These are phyloP conservation scores for Hypoxylon fuscum DNA, from an alignment of 495 filamentous ascomycete genomes.

Conservation along the genomic window DNA sequence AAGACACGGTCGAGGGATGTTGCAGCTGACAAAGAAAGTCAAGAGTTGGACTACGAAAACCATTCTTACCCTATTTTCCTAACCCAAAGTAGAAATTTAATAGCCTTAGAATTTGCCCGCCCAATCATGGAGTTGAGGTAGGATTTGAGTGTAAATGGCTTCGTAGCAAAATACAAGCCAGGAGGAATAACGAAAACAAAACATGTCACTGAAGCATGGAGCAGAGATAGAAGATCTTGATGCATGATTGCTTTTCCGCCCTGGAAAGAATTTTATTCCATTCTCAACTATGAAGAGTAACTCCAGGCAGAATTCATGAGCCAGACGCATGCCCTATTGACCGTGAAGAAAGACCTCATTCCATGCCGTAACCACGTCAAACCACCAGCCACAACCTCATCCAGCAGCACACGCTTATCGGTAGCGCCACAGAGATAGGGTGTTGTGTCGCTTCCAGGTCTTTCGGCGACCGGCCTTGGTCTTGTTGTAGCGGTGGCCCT, in stretches of 20 bases:
- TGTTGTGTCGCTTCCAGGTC: conserved; percentile 99
- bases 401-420: conserved; percentile 54
- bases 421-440: conserved; percentile 92
- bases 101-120: too few species aligned
- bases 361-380: conserved; percentile 40
- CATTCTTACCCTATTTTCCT: too few species aligned
- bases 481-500: conserved; percentile 98
- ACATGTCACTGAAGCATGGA: background rate
- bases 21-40: too few species aligned
- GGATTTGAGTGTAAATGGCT: too few species aligned
- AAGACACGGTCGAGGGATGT: too few species aligned
- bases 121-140: too few species aligned
- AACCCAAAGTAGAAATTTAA: too few species aligned
- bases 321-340: conserved; percentile 45
- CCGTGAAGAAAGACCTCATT: conserved; percentile 41
- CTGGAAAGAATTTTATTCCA: conserved; percentile 43
- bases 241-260: conserved; percentile 34
- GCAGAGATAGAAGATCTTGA: background rate
- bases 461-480: conserved; percentile 92
- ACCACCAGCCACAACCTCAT: conserved; percentile 18
- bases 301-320: conserved; percentile 48
- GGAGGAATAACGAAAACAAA: too few species aligned
- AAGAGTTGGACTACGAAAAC: too few species aligned
- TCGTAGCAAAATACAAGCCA: too few species aligned
- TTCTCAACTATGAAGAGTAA: conserved; percentile 46